Percentiles rank a stretch among this genome's conserved stretches.
phyloP scores from a whole-genome alignment of 768 basidiomycete genomes.

The Calocera viscosa region DNA sequence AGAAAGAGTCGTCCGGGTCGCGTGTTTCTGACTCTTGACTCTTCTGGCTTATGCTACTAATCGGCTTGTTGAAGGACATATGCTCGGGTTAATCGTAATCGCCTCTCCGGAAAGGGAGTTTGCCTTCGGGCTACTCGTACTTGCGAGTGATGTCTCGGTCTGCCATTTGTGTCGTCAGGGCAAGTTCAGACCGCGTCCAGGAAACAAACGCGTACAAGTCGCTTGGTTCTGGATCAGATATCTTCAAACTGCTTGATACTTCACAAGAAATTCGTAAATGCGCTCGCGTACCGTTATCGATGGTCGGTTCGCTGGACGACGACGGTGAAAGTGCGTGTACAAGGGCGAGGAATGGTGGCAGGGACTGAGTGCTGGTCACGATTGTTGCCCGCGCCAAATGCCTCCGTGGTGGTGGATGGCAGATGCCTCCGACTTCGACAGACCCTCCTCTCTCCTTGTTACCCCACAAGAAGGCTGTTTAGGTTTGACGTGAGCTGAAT shows the following conservation, averaged over 20 bases:
- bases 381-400: not conserved
- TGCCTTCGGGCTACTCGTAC: not conserved
- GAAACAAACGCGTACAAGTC: not conserved
- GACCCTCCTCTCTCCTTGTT: no score
- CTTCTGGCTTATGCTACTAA: not conserved
- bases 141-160: no score
- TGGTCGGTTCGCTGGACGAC: not conserved
- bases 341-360: not conserved
- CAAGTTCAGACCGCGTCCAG: no score
- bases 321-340: not conserved
- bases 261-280: not conserved
- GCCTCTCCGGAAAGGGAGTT: not conserved
- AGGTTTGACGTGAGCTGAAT: no score
- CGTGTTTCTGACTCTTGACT: not conserved
- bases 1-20: slow-evolving; percentile 7
- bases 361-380: not conserved
- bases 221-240: not conserved
- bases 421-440: no score
- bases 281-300: not conserved
- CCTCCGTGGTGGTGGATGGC: not conserved
- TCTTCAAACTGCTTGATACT: not conserved
- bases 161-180: no score
- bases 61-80: slow-evolving; percentile 5
- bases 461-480: no score
- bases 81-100: not conserved